Percentiles rank a stretch among this genome's conserved stretches.
phyloP scores from a whole-genome alignment of 768 basidiomycete genomes.

The Russula olivacea region DNA sequence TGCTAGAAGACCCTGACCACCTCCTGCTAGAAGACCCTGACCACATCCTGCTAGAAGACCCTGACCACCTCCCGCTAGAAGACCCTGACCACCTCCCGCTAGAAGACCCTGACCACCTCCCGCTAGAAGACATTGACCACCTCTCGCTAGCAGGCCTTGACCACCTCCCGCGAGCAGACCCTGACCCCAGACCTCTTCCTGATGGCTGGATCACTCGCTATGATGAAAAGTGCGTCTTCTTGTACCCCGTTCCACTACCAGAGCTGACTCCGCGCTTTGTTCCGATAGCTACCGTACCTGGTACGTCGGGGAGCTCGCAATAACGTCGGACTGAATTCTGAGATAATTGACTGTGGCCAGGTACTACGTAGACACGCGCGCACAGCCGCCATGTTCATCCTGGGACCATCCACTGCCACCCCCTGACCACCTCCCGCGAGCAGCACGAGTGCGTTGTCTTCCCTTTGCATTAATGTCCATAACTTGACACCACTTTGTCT shows the following conservation, averaged over 20 bases:
- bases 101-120: too few relatives aligned
- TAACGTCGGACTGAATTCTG: neutral
- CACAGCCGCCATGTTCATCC: constrained; percentile 54
- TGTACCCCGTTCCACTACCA: constrained; percentile 27
- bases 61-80: too few relatives aligned
- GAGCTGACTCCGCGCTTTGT: constrained; percentile 24
- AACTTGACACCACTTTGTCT: too few relatives aligned
- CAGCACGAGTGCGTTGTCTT: too few relatives aligned
- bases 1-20: too few relatives aligned
- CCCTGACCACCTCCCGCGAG: constrained; percentile 33
- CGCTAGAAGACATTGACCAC: too few relatives aligned
- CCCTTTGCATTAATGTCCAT: too few relatives aligned
- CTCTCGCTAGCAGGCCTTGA: too few relatives aligned
- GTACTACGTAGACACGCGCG: constrained; percentile 71
- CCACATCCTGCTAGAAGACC: too few relatives aligned
- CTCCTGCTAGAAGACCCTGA: too few relatives aligned
- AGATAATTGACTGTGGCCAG: constrained; percentile 33
- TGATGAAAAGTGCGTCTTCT: constrained; percentile 52
- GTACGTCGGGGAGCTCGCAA: constrained; percentile 36
- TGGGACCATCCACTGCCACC: constrained; percentile 71
- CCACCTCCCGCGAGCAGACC: too few relatives aligned
- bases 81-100: too few relatives aligned
- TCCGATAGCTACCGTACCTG: constrained; percentile 55
- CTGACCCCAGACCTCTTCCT: constrained; percentile 52
- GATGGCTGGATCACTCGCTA: constrained; percentile 64